Base-by-base conservation (phyloP, 352 stramenopile genomes). In the Blastocystis sp. region DNA sequence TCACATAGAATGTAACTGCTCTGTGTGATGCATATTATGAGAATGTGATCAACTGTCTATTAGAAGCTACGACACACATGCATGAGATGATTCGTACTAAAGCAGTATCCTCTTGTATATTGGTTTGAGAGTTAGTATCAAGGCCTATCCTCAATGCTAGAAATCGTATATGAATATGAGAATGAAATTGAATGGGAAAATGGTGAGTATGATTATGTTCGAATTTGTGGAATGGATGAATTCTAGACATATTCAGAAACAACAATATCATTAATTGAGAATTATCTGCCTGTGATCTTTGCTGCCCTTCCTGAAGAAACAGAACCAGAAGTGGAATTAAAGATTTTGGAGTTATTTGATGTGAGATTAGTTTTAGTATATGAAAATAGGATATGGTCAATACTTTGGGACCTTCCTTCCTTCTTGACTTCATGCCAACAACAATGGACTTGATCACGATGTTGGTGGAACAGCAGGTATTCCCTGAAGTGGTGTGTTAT, bases 11-110 rank as follows among this genome's bases (percentile, higher is more conserved):
- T 56, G 58, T 83, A 21, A n/a, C 19, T 32, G 27, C 21, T 21
- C 71, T 83, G 11, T 32, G 49, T n/a, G 46, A 83, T 29, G 71
- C 71, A 14, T 83, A 83, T 27, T 83, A 83, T 27, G 46, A 57
- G 3, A 56, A 65, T 37, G 71, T 83, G 21, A 63, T 83, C n/a
- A 83, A 83, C 35, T 83, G 71, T 54, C 35, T 83, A 35, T 49
- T 83, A n/a, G 71, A 83, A 39, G 71, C 71, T 12, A 83, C 71
- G 5, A 56, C 16, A 2, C 71, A 83, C 46, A 32, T 83, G 49
- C 71, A 83, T 56, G 71, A 83, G 24, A 14, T 27, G 51, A 63
- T 83, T 42, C 71, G 71, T n/a, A 24, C 46, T 12, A 57, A 66
- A 42, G 71, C 71, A 11, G 71, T 83, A 21, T n/a, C 6, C 14